These are phyloP conservation scores for Colletotrichum truncatum DNA, from an alignment of 2,329 filamentous ascomycete genomes.

Conservation along the genomic window DNA sequence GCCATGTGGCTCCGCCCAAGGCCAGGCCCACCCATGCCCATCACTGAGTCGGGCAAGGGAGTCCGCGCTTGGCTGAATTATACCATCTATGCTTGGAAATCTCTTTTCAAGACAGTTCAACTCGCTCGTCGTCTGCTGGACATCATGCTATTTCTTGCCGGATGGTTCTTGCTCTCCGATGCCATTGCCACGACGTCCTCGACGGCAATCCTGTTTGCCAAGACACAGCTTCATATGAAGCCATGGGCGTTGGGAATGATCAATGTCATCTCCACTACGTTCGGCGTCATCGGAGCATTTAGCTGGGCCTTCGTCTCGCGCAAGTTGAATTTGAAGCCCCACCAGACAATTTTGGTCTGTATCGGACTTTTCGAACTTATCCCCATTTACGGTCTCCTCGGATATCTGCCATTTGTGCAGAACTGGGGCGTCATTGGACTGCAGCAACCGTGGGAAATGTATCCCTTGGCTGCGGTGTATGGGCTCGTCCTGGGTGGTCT, in stretches of 20 bases:
- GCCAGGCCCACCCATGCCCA: slow-evolving; percentile 82
- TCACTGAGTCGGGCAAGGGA: slow-evolving; percentile 45
- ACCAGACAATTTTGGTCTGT: slow-evolving; percentile 91
- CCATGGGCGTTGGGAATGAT: slow-evolving; percentile 90
- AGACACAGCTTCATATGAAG: slow-evolving; percentile 90
- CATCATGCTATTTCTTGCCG: slow-evolving; percentile 80
- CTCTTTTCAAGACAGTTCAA: slow-evolving; percentile 81
- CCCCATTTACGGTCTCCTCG: slow-evolving; percentile 88
- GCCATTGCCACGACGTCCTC: slow-evolving; percentile 94
- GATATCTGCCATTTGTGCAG: slow-evolving; percentile 84
- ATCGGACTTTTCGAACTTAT: slow-evolving; percentile 92
- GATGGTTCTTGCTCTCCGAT: slow-evolving; percentile 95
- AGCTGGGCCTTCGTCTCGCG: slow-evolving; percentile 85
- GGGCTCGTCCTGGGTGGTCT: slow-evolving; percentile 94
- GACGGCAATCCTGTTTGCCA: slow-evolving; percentile 94
- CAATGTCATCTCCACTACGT: slow-evolving; percentile 88
- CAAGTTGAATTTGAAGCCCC: slow-evolving; percentile 74
- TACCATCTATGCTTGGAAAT: slow-evolving; percentile 85
- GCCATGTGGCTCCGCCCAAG: slow-evolving; percentile 88
- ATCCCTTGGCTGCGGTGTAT: slow-evolving; percentile 88
- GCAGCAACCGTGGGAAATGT: slow-evolving; percentile 98
- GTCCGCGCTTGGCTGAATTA: slow-evolving; percentile 71
- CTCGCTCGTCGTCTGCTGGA: slow-evolving; percentile 78
- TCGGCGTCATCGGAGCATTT: slow-evolving; percentile 88
- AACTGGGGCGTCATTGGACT: slow-evolving; percentile 81